Conservation (phyloP, 192 early-diverging fungal species). For the Umbelopsis sp. region DNA sequence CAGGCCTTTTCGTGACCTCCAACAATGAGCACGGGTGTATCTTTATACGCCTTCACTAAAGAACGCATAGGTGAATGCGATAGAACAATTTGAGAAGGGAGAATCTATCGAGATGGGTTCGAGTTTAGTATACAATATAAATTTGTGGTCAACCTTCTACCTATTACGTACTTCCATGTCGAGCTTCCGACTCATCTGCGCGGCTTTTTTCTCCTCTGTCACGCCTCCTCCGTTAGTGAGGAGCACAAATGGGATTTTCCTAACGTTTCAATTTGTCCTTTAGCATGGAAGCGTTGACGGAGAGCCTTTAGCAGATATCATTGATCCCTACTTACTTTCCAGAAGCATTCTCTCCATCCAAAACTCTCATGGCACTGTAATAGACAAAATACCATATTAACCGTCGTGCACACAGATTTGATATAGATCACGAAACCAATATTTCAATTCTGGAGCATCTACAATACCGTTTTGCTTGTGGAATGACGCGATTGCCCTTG, state of each 20-base stretch:
- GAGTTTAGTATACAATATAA: slow-evolving; percentile 8
- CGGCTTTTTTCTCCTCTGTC: slow-evolving; percentile 70
- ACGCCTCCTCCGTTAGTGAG: slow-evolving; percentile 91
- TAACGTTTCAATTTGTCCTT: slow-evolving; percentile 20
- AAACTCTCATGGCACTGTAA: slow-evolving; percentile 60
- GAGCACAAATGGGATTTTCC: slow-evolving; percentile 73
- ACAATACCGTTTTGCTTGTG: slow-evolving; percentile 56
- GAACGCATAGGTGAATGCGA: slow-evolving; percentile 87
- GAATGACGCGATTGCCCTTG: slow-evolving; percentile 67
- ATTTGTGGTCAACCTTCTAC: not conserved
- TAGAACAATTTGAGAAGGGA: slow-evolving; percentile 69
- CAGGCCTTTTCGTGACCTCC: slow-evolving; percentile 66
- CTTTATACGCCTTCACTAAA: slow-evolving; percentile 59
- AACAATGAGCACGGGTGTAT: slow-evolving; percentile 71
- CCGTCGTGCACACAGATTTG: not conserved
- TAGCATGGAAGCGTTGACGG: too few species aligned
- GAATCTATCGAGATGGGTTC: slow-evolving; percentile 38
- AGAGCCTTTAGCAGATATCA: too few species aligned
- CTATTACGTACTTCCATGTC: slow-evolving; percentile 44
- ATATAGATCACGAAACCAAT: not conserved
- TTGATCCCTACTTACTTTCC: slow-evolving; percentile 32
- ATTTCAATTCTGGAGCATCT: not conserved
- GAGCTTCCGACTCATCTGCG: slow-evolving; percentile 60
- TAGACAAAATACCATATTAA: not conserved
- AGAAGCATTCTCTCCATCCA: slow-evolving; percentile 58